phyloP scores from a whole-genome alignment of 2,329 filamentous ascomycete species.

The Aspergillus caelatus region DNA sequence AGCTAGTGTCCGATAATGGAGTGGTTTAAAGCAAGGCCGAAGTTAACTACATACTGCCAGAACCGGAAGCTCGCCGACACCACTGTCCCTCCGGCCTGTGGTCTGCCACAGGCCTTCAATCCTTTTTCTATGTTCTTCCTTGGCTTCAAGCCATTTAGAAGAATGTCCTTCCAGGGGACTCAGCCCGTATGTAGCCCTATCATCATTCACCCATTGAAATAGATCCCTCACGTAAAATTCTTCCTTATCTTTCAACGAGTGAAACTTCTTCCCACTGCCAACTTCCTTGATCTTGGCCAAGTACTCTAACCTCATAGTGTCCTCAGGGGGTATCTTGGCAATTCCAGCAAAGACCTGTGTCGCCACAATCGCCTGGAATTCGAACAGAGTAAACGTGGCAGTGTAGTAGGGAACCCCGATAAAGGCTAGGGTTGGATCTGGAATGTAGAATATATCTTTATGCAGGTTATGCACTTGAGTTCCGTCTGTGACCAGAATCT shows the following conservation, averaged over 20 bases:
- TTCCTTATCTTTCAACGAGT: conserved; percentile 41
- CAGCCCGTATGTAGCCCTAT: conserved; percentile 22
- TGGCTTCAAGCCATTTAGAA: conserved; percentile 31
- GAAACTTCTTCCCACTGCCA: conserved; percentile 39
- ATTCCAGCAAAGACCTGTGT: conserved; percentile 60
- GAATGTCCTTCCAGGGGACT: conserved; percentile 34
- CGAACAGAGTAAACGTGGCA: conserved; percentile 70
- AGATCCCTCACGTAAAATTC: conserved; percentile 37
- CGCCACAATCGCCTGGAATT: conserved; percentile 67
- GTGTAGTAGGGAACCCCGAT: conserved; percentile 68
- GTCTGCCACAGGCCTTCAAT: conserved; percentile 20
- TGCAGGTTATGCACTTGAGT: conserved; percentile 68
- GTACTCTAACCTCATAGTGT: conserved; percentile 43
- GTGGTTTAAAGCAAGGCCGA: background rate
- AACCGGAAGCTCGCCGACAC: conserved; percentile 16
- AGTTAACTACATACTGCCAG: conserved; percentile 11
- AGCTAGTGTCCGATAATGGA: background rate
- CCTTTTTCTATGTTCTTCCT: conserved; percentile 26
- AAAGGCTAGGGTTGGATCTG: conserved; percentile 65
- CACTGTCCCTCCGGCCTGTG: conserved; percentile 11
- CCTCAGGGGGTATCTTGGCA: conserved; percentile 49
- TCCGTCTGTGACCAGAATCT: conserved; percentile 64
- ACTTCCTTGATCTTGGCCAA: conserved; percentile 24
- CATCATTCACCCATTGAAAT: conserved; percentile 40
- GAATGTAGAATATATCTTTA: conserved; percentile 72